Evolutionary conservation across 1,139 yeast genomes (phyloP).

Genomic region (Kurtzmaniella quercitrusa): DNA sequence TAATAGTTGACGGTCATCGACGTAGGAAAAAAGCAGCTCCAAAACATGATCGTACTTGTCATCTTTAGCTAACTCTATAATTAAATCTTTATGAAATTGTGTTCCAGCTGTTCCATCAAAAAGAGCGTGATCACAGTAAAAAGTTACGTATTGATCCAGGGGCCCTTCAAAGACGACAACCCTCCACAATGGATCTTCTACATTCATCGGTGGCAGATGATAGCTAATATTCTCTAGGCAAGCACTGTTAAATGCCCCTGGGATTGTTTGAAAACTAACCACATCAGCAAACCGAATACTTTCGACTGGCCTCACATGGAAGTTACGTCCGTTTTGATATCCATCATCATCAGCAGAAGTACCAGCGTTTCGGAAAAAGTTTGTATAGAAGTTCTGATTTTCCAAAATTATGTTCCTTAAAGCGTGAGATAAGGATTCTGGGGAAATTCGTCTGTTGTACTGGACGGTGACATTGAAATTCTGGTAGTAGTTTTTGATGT

Average conservation of each 20-base stretch:
- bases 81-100: constrained; percentile 12
- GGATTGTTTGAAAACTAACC: constrained; percentile 5
- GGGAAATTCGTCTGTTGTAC: constrained; percentile 5
- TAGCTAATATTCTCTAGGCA: constrained; percentile 3
- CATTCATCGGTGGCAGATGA: constrained; percentile 4
- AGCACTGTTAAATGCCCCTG: constrained; percentile 2
- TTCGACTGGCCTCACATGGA: constrained; percentile 9
- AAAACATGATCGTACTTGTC: not conserved
- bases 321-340: constrained; percentile 9
- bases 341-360: constrained; percentile 6
- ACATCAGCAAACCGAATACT: constrained; percentile 8
- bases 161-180: constrained; percentile 7
- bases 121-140: constrained; percentile 11
- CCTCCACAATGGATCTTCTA: constrained; percentile 10
- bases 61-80: constrained; percentile 8
- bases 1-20: constrained; percentile 1
- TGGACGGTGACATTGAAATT: constrained; percentile 10
- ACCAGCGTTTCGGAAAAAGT: constrained; percentile 6
- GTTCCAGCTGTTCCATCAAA: constrained; percentile 13
- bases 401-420: constrained; percentile 5
- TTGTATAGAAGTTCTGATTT: constrained; percentile 7
- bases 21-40: constrained; percentile 3
- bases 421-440: constrained; percentile 6
- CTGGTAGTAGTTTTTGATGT: constrained; percentile 7
- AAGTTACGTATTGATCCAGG: constrained; percentile 8